Conservation (phyloP, 331 rosid species). For the Malus hybrid region DNA sequence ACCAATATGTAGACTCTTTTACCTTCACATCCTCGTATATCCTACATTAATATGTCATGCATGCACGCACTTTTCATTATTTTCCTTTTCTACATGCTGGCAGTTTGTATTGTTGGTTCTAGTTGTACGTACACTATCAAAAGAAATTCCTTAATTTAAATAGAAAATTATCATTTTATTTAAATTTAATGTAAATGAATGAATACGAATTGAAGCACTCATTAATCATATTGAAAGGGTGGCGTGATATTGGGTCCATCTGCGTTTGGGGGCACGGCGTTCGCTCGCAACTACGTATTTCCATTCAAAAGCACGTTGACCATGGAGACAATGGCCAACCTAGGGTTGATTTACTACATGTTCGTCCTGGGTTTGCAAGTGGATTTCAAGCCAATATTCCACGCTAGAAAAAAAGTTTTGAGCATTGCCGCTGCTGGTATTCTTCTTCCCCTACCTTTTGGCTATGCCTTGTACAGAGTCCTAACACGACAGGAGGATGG, state of each 20-base stretch:
- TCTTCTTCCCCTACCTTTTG: constrained; percentile 31
- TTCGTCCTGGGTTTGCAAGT: constrained; percentile 60
- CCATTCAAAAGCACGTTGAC: constrained; percentile 22
- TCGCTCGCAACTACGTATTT: not conserved
- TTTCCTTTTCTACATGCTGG: too few relatives aligned
- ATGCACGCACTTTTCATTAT: too few relatives aligned
- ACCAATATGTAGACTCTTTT: too few relatives aligned
- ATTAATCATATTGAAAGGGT: constrained; percentile 24
- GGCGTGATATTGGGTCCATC: constrained; percentile 54
- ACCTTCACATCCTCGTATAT: too few relatives aligned
- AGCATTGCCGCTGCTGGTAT: constrained; percentile 26
- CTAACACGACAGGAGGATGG: not conserved
- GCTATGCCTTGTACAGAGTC: constrained; percentile 36
- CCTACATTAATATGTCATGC: too few relatives aligned
- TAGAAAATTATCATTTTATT: too few relatives aligned
- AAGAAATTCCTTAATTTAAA: too few relatives aligned
- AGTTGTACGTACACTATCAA: too few relatives aligned
- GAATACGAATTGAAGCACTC: not conserved
- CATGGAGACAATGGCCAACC: constrained; percentile 45
- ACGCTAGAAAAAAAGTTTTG: constrained; percentile 30
- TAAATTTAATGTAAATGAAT: too few relatives aligned
- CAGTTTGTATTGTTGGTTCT: too few relatives aligned
- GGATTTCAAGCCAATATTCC: constrained; percentile 36
- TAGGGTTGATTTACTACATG: constrained; percentile 50
- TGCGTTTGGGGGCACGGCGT: constrained; percentile 7